These are phyloP conservation scores for Trichoderma sp. DNA, from an alignment of 2,329 filamentous ascomycete species.

Conservation along the genomic window DNA sequence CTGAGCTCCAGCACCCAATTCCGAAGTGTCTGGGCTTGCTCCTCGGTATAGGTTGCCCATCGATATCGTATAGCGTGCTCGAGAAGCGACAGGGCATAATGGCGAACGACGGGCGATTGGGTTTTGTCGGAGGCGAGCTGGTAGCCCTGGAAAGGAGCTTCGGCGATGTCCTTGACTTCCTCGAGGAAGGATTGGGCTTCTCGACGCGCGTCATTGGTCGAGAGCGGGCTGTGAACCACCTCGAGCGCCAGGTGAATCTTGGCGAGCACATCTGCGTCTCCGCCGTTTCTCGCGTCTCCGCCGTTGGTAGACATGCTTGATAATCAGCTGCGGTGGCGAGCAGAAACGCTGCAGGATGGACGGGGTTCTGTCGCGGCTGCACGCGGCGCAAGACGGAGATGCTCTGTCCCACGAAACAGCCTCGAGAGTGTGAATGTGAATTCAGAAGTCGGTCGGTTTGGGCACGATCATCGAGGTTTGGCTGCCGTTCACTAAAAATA, in stretches of 20 bases:
- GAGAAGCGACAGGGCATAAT: slow-evolving; percentile 90
- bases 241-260: slow-evolving; percentile 83
- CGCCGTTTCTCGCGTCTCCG: slow-evolving; percentile 40
- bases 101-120: slow-evolving; percentile 80
- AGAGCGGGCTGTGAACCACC: slow-evolving; percentile 80
- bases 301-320: slow-evolving; percentile 43
- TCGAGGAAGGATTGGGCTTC: slow-evolving; percentile 87
- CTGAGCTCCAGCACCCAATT: slow-evolving; percentile 79
- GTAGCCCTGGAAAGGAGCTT: slow-evolving; percentile 85
- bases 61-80: slow-evolving; percentile 86
- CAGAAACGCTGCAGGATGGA: slow-evolving; percentile 11
- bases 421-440: slow-evolving; percentile 9
- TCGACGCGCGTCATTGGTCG: slow-evolving; percentile 77
- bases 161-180: slow-evolving; percentile 73
- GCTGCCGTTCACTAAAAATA: slow-evolving; percentile 16
- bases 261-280: slow-evolving; percentile 53
- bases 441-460: slow-evolving; percentile 3
- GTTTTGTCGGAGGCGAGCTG: slow-evolving; percentile 73
- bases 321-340: slow-evolving; percentile 10
- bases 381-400: slow-evolving; percentile 21
- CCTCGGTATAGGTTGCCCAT: slow-evolving; percentile 71
- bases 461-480: slow-evolving; percentile 22
- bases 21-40: slow-evolving; percentile 69
- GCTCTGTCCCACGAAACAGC: slow-evolving; percentile 20
- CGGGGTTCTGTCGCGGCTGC: slow-evolving; percentile 21